Conservation (phyloP, 2,329 filamentous ascomycete species). For the Coniochaeta sp. region DNA sequence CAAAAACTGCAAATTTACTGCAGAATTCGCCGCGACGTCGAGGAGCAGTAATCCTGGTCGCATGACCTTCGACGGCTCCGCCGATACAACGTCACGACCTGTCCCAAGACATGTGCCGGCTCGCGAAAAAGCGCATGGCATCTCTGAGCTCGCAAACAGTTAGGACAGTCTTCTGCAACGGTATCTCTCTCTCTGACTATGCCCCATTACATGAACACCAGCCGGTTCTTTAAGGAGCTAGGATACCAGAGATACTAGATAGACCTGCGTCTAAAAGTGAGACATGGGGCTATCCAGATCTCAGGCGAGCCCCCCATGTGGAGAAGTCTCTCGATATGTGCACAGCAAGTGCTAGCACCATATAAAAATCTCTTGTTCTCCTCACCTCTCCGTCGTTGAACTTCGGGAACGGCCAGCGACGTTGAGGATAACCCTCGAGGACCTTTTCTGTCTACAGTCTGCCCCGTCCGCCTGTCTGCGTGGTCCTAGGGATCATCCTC, state of each 20-base stretch:
- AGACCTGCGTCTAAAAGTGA: neutral
- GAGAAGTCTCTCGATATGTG: neutral
- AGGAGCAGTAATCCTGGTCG: neutral
- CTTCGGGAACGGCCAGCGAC: neutral
- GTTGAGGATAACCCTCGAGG: neutral
- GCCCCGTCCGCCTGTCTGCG: neutral
- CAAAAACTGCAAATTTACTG: neutral
- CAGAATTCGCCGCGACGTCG: too few species aligned
- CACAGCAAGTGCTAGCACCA: neutral
- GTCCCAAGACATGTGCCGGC: neutral
- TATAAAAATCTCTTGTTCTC: neutral
- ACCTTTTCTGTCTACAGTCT: too few species aligned
- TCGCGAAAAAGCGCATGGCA: neutral
- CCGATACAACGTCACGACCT: neutral
- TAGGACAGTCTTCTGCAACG: neutral
- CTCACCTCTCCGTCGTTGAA: neutral
- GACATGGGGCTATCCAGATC: neutral
- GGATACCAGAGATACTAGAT: neutral
- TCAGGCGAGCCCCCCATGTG: neutral
- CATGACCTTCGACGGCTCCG: neutral
- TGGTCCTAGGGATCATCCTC: neutral
- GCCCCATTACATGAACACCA: neutral
- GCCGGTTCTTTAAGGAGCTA: neutral
- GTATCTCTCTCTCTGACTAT: neutral
- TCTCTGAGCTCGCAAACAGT: neutral